Conservation (phyloP, 805 yeast genomes). For the Starmerella apis region DNA sequence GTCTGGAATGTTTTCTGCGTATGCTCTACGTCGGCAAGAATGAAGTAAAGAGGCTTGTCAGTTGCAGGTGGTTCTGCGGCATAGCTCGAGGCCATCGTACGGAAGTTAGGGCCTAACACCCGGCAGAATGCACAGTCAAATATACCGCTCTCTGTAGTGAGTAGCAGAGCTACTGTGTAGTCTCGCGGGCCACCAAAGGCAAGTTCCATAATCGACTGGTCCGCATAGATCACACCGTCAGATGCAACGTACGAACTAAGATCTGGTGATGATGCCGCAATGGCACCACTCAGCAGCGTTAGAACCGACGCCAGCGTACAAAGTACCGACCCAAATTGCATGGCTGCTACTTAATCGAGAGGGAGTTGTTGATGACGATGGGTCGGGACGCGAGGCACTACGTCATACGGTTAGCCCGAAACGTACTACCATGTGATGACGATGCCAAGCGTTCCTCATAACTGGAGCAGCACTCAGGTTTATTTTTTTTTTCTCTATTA, state of each 20-base stretch:
- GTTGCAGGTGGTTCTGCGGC: conserved; percentile 37
- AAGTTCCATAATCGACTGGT: conserved; percentile 35
- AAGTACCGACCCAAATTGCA: conserved; percentile 7
- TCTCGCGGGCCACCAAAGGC: conserved; percentile 48
- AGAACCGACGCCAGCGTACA: conserved; percentile 13
- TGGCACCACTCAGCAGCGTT: neutral
- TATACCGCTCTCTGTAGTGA: conserved; percentile 65
- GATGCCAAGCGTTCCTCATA: too few species aligned
- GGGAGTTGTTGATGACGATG: neutral
- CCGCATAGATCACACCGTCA: conserved; percentile 26
- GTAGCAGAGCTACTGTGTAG: conserved; percentile 49
- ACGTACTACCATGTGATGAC: too few species aligned
- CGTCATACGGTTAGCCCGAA: neutral
- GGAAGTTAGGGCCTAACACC: conserved; percentile 56
- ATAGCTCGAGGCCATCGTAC: conserved; percentile 55
- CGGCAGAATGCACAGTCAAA: conserved; percentile 70
- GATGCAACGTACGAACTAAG: conserved; percentile 11
- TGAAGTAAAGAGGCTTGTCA: conserved; percentile 48
- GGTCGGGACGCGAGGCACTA: neutral
- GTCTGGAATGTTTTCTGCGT: conserved; percentile 44
- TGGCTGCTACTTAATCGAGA: neutral
- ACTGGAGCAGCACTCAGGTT: too few species aligned
- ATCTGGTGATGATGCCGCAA: conserved; percentile 2
- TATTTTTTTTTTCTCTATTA: too few species aligned
- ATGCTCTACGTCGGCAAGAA: conserved; percentile 59